Conservation (phyloP, 441 rosid genomes). For the Iberis amara region DNA sequence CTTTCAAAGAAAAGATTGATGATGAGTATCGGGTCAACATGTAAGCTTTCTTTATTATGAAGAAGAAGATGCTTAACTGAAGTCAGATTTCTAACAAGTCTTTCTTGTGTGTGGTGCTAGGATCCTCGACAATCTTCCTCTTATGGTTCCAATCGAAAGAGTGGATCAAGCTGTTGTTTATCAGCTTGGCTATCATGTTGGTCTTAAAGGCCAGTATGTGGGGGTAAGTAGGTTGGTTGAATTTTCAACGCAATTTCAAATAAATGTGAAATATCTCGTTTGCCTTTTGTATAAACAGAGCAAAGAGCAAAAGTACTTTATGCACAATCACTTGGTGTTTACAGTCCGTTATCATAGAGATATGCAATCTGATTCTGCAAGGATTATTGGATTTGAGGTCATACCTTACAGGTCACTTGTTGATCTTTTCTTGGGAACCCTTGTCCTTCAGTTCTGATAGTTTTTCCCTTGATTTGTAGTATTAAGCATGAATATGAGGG, state of each 20-base stretch:
- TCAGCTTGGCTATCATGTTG: constrained; percentile 72
- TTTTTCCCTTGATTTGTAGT: constrained; percentile 31
- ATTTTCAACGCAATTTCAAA: neutral
- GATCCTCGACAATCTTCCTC: constrained; percentile 75
- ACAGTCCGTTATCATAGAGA: constrained; percentile 64
- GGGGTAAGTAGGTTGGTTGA: constrained; percentile 41
- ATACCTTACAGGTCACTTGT: constrained; percentile 73
- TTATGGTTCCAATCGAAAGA: constrained; percentile 59
- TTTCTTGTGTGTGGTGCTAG: constrained; percentile 37
- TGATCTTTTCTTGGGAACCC: too few relatives aligned
- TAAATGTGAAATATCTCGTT: constrained; percentile 5
- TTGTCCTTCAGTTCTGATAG: constrained; percentile 8
- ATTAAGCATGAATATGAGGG: constrained; percentile 70
- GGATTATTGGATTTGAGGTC: constrained; percentile 74
- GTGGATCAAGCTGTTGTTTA: constrained; percentile 49
- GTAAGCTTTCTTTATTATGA: too few relatives aligned
- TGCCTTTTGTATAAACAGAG: constrained; percentile 35
- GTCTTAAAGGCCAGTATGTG: constrained; percentile 66
- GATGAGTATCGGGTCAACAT: constrained; percentile 72
- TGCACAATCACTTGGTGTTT: constrained; percentile 64
- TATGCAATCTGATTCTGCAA: constrained; percentile 45
- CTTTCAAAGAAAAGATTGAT: constrained; percentile 59
- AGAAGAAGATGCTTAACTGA: neutral
- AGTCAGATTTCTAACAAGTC: constrained; percentile 8
- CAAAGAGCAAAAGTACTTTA: constrained; percentile 60